Evolutionary conservation across 345 rosid species (phyloP).

Genomic region (Linum trigynum): DNA sequence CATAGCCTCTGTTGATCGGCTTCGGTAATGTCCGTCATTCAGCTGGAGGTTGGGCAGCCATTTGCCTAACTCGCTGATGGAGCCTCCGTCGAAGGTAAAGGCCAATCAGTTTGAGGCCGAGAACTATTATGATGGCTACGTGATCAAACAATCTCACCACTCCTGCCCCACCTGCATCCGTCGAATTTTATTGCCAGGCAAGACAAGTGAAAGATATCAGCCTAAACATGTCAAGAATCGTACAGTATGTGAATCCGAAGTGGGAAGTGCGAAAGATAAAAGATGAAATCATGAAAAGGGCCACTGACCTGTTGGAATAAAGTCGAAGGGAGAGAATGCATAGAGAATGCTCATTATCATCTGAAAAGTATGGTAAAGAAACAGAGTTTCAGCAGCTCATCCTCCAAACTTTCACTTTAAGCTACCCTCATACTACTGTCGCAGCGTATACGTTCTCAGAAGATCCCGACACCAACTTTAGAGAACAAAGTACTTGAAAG

Average conservation of each 20-base stretch:
- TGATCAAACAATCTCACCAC: slow-evolving; percentile 52
- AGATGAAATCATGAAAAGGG: not conserved
- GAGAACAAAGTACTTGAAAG: not conserved
- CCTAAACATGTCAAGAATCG: not conserved
- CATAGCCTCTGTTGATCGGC: not conserved
- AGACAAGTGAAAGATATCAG: not conserved
- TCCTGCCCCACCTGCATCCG: slow-evolving; percentile 44
- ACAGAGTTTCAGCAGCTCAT: not conserved
- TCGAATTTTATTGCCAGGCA: not conserved
- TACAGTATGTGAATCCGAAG: not conserved
- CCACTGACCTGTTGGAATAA: slow-evolving; percentile 58
- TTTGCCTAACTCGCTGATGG: slow-evolving; percentile 45
- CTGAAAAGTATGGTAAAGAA: slow-evolving; percentile 29
- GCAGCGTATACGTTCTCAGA: not conserved
- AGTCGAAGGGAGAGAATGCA: slow-evolving; percentile 54
- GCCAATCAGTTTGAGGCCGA: slow-evolving; percentile 57
- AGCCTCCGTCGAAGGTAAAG: slow-evolving; percentile 42
- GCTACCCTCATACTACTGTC: not conserved
- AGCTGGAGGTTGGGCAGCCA: slow-evolving; percentile 34
- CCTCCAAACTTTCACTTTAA: not conserved
- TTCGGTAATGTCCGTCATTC: slow-evolving; percentile 17
- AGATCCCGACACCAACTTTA: not conserved
- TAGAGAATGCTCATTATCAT: slow-evolving; percentile 52
- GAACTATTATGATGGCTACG: slow-evolving; percentile 37
- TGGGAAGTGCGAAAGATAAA: not conserved